Conservation (phyloP, 495 filamentous ascomycete species). For the Podospora fimiseda region DNA sequence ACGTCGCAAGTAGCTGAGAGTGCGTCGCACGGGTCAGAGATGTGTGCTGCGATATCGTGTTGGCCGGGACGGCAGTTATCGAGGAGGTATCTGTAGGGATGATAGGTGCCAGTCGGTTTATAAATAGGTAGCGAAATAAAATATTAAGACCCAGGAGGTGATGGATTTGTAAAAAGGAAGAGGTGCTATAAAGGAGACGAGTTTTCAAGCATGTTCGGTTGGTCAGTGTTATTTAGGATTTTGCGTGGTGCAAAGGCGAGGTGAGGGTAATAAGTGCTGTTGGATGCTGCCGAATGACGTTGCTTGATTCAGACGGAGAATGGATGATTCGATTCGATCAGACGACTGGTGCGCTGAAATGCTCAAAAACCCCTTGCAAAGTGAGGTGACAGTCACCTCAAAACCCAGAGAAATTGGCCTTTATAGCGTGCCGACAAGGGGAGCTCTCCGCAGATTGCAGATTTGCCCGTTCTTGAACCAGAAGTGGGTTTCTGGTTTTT, state of each 20-base stretch:
- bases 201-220: background rate
- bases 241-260: too few species aligned
- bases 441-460: background rate
- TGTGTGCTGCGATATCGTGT: background rate
- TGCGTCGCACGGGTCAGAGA: background rate
- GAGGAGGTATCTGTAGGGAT: background rate
- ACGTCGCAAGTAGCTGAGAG: conserved; percentile 1
- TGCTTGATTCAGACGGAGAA: background rate
- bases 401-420: background rate
- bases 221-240: background rate
- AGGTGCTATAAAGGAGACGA: background rate
- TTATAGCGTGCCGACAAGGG: background rate
- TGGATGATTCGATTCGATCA: too few species aligned
- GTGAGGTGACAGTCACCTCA: background rate
- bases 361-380: background rate
- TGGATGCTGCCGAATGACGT: background rate
- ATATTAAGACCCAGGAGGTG: background rate
- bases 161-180: background rate
- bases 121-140: background rate
- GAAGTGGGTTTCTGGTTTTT: background rate
- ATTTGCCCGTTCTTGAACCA: background rate
- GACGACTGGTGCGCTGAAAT: background rate
- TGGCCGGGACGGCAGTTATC: too few species aligned
- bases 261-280: too few species aligned
- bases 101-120: too few species aligned